Conservation (phyloP, 305 asterid species). For the Ilex paraguariensis region DNA sequence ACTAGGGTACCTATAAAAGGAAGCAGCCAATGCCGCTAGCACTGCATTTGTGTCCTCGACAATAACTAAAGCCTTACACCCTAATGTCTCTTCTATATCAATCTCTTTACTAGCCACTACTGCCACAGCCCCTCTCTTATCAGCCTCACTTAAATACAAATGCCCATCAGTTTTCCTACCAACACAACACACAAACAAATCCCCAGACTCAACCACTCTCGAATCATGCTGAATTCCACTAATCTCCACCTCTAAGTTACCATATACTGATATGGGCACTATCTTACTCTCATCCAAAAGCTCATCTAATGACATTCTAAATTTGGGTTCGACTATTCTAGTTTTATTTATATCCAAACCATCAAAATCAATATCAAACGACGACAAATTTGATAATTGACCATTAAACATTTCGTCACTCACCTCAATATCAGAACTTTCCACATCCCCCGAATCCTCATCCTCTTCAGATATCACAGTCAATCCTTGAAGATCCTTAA, state of each 20-base stretch:
- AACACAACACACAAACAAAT: conserved; percentile 76
- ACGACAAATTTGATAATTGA: conserved; percentile 27
- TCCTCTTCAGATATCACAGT: conserved; percentile 36
- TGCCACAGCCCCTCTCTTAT: conserved; percentile 97
- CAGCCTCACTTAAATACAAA: conserved; percentile 72
- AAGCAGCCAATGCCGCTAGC: conserved; percentile 72
- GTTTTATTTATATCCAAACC: conserved; percentile 55
- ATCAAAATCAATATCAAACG: conserved; percentile 77
- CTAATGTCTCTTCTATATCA: conserved; percentile 75
- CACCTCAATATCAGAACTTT: conserved; percentile 52
- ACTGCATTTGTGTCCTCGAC: conserved; percentile 76
- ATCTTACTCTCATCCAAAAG: conserved; percentile 86
- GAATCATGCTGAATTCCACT: conserved; percentile 89
- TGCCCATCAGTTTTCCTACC: conserved; percentile 76
- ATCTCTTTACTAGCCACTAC: conserved; percentile 90
- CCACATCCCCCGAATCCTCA: conserved; percentile 34
- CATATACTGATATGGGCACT: conserved; percentile 75
- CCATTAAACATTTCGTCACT: conserved; percentile 28
- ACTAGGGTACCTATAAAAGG: conserved; percentile 81
- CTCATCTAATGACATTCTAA: conserved; percentile 81
- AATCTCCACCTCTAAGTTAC: conserved; percentile 71
- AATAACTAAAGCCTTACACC: conserved; percentile 83
- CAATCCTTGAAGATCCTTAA: conserved; percentile 64
- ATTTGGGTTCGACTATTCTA: conserved; percentile 78
- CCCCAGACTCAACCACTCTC: conserved; percentile 78